Evolutionary conservation across 106 monocot genomes (phyloP), one percentile per base, ranked within the genome.

Genomic region (Apostasia shenzhenica): DNA sequence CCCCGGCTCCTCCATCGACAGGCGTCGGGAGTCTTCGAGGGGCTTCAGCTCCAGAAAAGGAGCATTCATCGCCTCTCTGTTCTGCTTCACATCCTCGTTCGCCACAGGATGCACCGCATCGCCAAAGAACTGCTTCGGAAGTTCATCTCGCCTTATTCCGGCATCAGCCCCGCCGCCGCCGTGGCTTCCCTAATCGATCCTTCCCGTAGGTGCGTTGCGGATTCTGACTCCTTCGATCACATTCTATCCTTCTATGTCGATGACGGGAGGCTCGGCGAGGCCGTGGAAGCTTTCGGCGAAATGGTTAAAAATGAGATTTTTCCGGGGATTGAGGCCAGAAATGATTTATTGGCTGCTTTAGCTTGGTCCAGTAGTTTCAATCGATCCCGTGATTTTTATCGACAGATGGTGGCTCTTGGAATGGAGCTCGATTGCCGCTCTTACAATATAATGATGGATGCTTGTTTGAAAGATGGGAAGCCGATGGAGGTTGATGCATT

Each of bases 381-480:
- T 13, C 70, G 45, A 40, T 82, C 84, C 9, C 61, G 66, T 6
- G 63, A 78, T 7, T 8, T 87, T 50, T 84, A 63, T 59, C 40
- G 47, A 3, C 69, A 59, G 58, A 91, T 91, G 84, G 53, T 53
- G 56, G 68, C 57, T 11, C 76, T 68, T 42, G 80, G 73, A 14
- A 72, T 84, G 80, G 59, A 61, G 47, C 50, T 82, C 1, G 76
- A 87, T 73, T 77, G 74, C 40, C 73, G 45, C 60, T 78, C 78
- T 2, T 46, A 70, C 9, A 73, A 76, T 59, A 80, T 87, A n/a
- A 73, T 91, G 78, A 77, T 87, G 75, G 66, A 68, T 38, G 75
- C 67, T 0, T 91, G 86, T 62, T 75, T 87, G 68, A 82, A 82
- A 61, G 79, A 79, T 43, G 81, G 72, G 40, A 78, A 71, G 40